Percentiles rank a stretch among this genome's conserved stretches.
phyloP scores from a whole-genome alignment of 2,329 filamentous ascomycete species.

The Alternaria panax region DNA sequence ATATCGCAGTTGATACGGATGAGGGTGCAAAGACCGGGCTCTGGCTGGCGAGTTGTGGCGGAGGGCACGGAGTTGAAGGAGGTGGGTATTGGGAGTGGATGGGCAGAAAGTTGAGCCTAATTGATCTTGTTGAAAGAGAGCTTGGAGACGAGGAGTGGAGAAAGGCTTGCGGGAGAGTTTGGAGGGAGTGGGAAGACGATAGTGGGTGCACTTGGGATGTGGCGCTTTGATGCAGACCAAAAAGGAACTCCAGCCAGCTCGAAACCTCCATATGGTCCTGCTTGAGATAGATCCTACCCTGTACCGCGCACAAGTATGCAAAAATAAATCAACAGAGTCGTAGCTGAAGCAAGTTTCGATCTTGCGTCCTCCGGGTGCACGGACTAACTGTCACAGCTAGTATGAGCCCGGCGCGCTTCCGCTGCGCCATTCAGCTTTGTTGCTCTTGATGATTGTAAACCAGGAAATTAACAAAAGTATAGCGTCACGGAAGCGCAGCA shows the following conservation, averaged over 20 bases:
- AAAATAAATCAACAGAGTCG: not conserved
- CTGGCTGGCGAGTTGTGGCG: constrained; percentile 19
- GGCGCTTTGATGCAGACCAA: not conserved
- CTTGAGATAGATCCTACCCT: not conserved
- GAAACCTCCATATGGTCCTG: not conserved
- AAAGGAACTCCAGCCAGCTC: not conserved
- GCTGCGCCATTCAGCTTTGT: constrained; percentile 46
- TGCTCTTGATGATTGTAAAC: constrained; percentile 1
- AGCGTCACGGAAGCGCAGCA: not conserved
- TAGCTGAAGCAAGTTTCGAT: constrained; percentile 26
- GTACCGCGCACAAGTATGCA: not conserved
- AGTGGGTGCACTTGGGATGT: constrained; percentile 11
- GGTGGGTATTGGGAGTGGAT: constrained; percentile 23
- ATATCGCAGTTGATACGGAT: constrained; percentile 14
- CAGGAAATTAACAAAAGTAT: not conserved
- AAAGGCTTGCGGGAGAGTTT: constrained; percentile 2
- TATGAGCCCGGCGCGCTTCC: constrained; percentile 51
- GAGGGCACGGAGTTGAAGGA: constrained; percentile 5
- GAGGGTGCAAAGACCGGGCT: constrained; percentile 24
- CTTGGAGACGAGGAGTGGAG: constrained; percentile 8
- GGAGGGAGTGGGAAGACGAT: constrained; percentile 21
- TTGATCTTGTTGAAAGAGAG: constrained; percentile 12
- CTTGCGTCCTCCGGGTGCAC: constrained; percentile 47
- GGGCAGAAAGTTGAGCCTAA: constrained; percentile 12
- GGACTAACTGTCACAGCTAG: too few species aligned